Base-by-base conservation (phyloP, 495 filamentous ascomycete species). In the Hypoxylon cercidicola region DNA sequence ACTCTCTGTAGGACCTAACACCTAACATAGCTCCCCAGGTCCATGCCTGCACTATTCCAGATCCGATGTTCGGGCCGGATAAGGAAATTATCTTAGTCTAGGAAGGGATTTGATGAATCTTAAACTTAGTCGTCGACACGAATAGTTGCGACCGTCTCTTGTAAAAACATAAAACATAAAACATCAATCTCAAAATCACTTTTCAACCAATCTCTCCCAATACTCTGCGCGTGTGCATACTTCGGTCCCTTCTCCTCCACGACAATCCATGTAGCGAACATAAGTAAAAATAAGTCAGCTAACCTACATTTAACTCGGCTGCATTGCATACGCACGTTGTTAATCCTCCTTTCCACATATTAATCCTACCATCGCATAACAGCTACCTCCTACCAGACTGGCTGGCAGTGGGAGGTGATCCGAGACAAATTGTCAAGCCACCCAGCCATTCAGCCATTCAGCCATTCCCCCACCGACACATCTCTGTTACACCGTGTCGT, bases 321-420 rank as follows among this genome's bases (percentile, higher is more conserved):
- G 60, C 60, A 63, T 63, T 63, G 60, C 65, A 68, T 60, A 41
- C 30, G 65, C 65, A 64, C 55, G 65, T 68, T 64, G 60, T 62
- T 63, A 32, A 55, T 60, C 50, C 56, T 56, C 40, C 64, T 53
- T 60, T 49, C 65, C 51, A 56, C 65, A 60, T 63, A 68, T 68
- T 64, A 68, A 68, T 64, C 55, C 58, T 21, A 59, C 55, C 55
- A 63, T 55, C 51, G 47, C 58, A 49, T 62, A 67, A 59, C 55
- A 59, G 53, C 51, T 54, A 62, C 61, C 53, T 43, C 50, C 53
- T 59, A 2, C 23, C 43, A 68, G 20, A 9, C 50, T 20, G 44
- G 48, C 55, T 59, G 51, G 60, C 51, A 52, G 46, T 43, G 54
- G 23, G 39, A 59, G 30, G 19, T 34, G 19, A 53, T 48, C 60